phyloP scores from a whole-genome alignment of 2,329 filamentous ascomycete species.

The Zasmidium citrigriseum region DNA sequence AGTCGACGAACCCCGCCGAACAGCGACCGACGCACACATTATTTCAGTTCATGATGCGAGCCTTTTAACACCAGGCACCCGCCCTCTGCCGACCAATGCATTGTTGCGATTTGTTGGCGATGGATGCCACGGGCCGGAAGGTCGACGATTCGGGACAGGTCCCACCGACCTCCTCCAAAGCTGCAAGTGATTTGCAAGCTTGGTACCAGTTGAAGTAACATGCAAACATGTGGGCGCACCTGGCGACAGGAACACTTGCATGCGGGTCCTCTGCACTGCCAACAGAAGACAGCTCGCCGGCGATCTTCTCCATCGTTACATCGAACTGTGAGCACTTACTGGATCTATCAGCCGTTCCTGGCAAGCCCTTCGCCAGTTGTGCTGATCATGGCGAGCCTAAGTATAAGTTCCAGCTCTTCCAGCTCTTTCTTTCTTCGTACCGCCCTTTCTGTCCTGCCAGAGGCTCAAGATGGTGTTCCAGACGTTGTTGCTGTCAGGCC shows the following conservation, averaged over 20 bases:
- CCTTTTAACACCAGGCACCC: neutral
- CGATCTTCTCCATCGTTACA: neutral
- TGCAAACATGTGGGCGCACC: too few species aligned
- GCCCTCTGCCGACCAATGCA: neutral
- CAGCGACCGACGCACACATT: neutral
- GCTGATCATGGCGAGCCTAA: neutral
- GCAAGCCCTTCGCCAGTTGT: neutral
- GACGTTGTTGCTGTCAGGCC: neutral
- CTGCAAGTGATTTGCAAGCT: too few species aligned
- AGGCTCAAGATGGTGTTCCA: neutral
- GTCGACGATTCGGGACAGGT: too few species aligned
- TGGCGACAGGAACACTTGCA: too few species aligned
- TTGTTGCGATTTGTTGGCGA: too few species aligned
- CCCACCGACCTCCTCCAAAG: too few species aligned
- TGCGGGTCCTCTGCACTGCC: too few species aligned
- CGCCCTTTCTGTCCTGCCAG: neutral
- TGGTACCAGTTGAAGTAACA: too few species aligned
- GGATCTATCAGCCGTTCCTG: neutral
- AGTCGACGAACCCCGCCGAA: neutral
- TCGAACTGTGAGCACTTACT: neutral
- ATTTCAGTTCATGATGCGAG: neutral
- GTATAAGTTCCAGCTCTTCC: neutral
- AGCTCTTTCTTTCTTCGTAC: neutral
- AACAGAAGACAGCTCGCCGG: too few species aligned
- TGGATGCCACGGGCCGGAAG: too few species aligned